Evolutionary conservation across 176 grass and related monocot species (phyloP), one percentile per base, ranked within the genome.

Genomic region (Puccinellia tenuiflora): DNA sequence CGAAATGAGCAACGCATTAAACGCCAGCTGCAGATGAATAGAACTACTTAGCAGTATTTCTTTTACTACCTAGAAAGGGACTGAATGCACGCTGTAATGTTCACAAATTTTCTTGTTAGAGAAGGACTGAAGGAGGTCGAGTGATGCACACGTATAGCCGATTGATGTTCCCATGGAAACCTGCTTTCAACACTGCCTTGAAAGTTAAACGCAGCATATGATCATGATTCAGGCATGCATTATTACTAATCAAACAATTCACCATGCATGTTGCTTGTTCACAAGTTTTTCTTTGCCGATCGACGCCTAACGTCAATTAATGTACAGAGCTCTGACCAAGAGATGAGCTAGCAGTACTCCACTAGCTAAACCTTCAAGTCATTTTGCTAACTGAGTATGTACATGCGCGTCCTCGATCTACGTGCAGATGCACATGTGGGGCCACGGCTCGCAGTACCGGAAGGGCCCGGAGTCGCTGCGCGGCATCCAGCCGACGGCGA

Each of bases 401-500:
- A 9, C 38, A 33, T 39, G 40, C 6, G 56, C 25, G 38, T 31
- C 18, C 3, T 65, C n/a, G n/a, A n/a, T n/a, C 2, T 45, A 38
- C 10, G 47, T 72, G 79, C 79, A 98, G 96, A 98, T 98, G 96
- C 96, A 98, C 48, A 98, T 95, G 96, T 98, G 96, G 96, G 96
- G 96, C 1, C 96, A 98, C 81, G 96, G 96, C 22, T 98, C 96
- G 6, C 96, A 98, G 71, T 98, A 98, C 65, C 84, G 96, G 37
- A 91, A 88, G 84, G 96, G 96, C 9, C 87, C 92, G 24, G 96
- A 95, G 79, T 98, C 96, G 12, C 85, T 98, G n/a, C 81, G 96
- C 0, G 91, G 96, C 67, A 88, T 93, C 77, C 96, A 98, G 68
- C 96, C 96, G 76, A 98, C 92, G 65, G 96, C 92, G 55, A 98